A percentile compares a stretch with the other conserved stretches of the same genome.
Conservation (phyloP, 2,329 filamentous ascomycete genomes). For the Geosmithia putterillii region DNA sequence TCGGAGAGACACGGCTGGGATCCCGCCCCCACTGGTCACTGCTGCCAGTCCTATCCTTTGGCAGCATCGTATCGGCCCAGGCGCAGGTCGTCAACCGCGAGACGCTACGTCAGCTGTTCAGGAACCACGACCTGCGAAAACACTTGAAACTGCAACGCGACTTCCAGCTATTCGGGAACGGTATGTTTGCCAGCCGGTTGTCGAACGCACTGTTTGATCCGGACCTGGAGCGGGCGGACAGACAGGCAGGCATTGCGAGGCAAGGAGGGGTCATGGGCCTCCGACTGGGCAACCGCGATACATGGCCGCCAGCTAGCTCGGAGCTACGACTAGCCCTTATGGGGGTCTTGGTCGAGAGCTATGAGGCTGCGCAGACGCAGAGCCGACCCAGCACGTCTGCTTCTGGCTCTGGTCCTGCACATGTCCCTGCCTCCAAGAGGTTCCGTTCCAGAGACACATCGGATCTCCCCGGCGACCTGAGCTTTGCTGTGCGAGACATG, state of each 20-base stretch:
- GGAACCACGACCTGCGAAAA: slow-evolving; percentile 53
- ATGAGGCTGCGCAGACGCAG: slow-evolving; percentile 20
- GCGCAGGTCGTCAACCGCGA: slow-evolving; percentile 65
- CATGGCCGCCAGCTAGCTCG: slow-evolving; percentile 88
- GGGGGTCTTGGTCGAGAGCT: slow-evolving; percentile 71
- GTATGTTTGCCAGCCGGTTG: slow-evolving; percentile 68
- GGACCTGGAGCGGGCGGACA: slow-evolving; percentile 67
- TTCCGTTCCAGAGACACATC: slow-evolving; percentile 12
- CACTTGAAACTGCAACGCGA: slow-evolving; percentile 66
- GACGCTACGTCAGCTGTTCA: slow-evolving; percentile 65
- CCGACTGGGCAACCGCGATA: slow-evolving; percentile 66
- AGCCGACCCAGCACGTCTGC: slow-evolving; percentile 2
- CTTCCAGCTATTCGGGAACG: slow-evolving; percentile 78
- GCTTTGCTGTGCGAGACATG: slow-evolving; percentile 77
- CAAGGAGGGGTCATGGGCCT: slow-evolving; percentile 68
- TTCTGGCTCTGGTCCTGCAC: slow-evolving; percentile 13
- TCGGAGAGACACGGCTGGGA: slow-evolving; percentile 10
- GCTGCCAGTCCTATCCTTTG: slow-evolving; percentile 60
- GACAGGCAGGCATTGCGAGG: slow-evolving; percentile 54
- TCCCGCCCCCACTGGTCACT: slow-evolving; percentile 45
- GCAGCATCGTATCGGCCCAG: slow-evolving; percentile 61
- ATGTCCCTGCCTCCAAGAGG: no score
- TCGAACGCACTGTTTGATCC: slow-evolving; percentile 77
- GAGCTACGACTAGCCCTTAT: slow-evolving; percentile 84
- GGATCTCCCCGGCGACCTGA: slow-evolving; percentile 55